Evolutionary conservation across 169 alveolate genomes (phyloP), one percentile per base, ranked within the genome.

Genomic region (Cryptosporidium sp.): DNA sequence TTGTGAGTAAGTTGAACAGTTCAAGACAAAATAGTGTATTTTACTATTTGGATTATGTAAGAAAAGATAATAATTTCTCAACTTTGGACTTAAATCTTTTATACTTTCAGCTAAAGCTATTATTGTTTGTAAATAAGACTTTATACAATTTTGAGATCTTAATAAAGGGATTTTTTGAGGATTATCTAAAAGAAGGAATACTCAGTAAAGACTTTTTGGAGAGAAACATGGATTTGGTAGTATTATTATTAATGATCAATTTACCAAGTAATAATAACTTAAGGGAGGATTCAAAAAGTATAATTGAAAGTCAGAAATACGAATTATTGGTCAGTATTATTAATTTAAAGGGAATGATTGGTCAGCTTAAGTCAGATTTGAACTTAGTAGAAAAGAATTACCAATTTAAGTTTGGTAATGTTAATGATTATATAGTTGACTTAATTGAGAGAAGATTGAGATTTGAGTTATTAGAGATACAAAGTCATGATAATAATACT

Each of bases 51-150:
- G 58, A 48, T 55, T 9, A 21, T n/a, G 3, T 26, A 21, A 23
- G 6, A 31, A 43, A 45, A 8, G 26, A 45, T 9, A 68, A 68
- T n/a, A 1, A 10, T 51, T 51, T 5, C 2, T 16, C 62, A 10
- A 14, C 8, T 21, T n/a, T 26, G 7, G 16, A 7, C 2, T 55
- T n/a, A n/a, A 23, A 29, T 39, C 6, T 33, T 29, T 8, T n/a
- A 41, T 37, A 35, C 18, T 26, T 73, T 33, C 71, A 73, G 23
- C 31, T 73, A 26, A 73, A 73, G 37, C 35, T 59, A 7, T 3
- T 73, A n/a, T 73, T 73, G 14, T 35, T 73, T 14, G 68, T 73
- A 35, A 51, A 52, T n/a, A 73, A 73, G n/a, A 73, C 52, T 18
- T 2, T 73, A 6, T 73, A 21, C 26, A 73, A 73, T 41, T 73